These are phyloP conservation scores for Flaveria sonorensis DNA, from an alignment of 129 eudicot genomes.

Conservation along the genomic window DNA sequence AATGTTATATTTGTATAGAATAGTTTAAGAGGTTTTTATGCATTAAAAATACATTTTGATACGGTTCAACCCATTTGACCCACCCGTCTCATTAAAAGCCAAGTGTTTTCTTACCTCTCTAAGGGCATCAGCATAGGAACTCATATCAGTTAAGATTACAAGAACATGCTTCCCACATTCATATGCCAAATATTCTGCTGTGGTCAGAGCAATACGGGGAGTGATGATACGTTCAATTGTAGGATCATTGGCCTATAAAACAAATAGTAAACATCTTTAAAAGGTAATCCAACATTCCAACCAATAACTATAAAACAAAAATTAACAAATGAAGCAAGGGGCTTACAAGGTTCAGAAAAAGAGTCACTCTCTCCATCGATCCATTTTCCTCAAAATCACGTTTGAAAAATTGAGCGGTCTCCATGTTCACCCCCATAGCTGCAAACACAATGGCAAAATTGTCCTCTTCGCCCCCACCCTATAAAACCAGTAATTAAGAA, in stretches of 20 bases:
- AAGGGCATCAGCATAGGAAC: slow-evolving; percentile 99
- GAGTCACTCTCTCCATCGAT: slow-evolving; percentile 99
- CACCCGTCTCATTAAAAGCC: neutral
- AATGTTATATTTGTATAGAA: neutral
- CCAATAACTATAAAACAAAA: neutral
- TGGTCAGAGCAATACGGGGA: slow-evolving; percentile 91
- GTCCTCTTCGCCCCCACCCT: slow-evolving; percentile 80
- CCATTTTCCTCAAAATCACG: slow-evolving; percentile 99
- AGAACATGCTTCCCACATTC: slow-evolving; percentile 99
- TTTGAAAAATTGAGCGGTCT: slow-evolving; percentile 95
- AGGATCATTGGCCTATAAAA: slow-evolving; percentile 84
- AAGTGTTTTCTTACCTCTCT: slow-evolving; percentile 70
- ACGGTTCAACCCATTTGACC: neutral
- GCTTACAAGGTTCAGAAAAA: slow-evolving; percentile 85
- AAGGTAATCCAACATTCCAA: neutral
- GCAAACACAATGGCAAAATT: slow-evolving; percentile 99
- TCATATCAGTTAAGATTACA: slow-evolving; percentile 93
- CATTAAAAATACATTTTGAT: neutral
- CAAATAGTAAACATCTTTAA: neutral
- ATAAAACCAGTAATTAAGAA: slow-evolving; percentile 10
- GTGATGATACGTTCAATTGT: slow-evolving; percentile 97
- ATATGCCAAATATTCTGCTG: slow-evolving; percentile 95
- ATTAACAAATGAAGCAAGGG: neutral
- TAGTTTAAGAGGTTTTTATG: neutral
- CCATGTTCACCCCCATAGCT: slow-evolving; percentile 99